Percentiles rank a stretch among this genome's conserved stretches.
Conservation (phyloP, 192 early-diverging fungal genomes). For the Coemansia sp. region DNA sequence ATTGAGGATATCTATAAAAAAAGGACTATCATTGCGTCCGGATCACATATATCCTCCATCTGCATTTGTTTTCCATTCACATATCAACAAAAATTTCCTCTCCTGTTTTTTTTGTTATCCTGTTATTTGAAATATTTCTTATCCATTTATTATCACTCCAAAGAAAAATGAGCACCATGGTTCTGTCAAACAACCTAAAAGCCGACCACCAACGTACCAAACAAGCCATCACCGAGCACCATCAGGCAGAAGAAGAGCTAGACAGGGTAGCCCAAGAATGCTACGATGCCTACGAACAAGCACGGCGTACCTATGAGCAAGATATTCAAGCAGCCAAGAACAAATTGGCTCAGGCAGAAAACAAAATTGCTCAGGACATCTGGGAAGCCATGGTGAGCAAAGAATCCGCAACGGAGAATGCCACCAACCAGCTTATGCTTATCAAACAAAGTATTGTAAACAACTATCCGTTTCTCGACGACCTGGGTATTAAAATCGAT, state of each 20-base stretch:
- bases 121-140: background rate
- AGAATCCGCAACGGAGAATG: background rate
- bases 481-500: background rate
- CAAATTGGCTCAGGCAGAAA: background rate
- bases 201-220: background rate
- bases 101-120: too few relatives aligned
- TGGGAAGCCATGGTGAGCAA: background rate
- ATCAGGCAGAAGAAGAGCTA: background rate
- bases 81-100: too few relatives aligned
- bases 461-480: background rate
- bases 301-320: background rate
- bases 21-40: too few relatives aligned
- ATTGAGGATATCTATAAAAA: too few relatives aligned
- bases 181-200: background rate
- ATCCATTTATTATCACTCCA: background rate
- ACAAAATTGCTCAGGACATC: background rate
- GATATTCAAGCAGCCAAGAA: slow-evolving; percentile 1
- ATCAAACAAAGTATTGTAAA: background rate
- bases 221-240: background rate
- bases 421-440: background rate
- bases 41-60: too few relatives aligned
- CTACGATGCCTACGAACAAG: background rate
- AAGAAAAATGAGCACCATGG: too few relatives aligned
- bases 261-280: background rate
- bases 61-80: too few relatives aligned